Conservation (phyloP, 2,329 filamentous ascomycete genomes). For the Stagonosporopsis cucurbitacearum region DNA sequence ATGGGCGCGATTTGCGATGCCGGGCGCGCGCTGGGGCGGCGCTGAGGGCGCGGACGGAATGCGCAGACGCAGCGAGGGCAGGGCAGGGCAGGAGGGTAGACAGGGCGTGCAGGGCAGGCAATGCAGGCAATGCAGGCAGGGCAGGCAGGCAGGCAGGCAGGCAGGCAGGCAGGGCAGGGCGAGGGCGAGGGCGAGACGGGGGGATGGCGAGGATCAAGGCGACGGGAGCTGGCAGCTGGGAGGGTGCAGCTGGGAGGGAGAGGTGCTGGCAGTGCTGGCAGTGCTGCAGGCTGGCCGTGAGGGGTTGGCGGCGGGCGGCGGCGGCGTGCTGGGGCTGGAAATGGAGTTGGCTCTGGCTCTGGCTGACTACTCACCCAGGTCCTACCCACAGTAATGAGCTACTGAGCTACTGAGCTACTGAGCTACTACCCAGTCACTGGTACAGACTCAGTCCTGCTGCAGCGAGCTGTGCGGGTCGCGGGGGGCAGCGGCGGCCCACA, state of each 20-base stretch:
- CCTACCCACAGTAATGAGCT: no score
- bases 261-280: slow-evolving; percentile 1
- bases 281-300: neutral
- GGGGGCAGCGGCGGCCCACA: slow-evolving; percentile 17
- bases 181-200: neutral
- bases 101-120: neutral
- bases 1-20: neutral
- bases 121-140: neutral
- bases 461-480: neutral
- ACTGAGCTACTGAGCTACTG: no score
- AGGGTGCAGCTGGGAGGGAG: neutral
- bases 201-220: neutral
- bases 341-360: no score
- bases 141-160: no score
- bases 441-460: no score
- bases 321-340: slow-evolving; percentile 15
- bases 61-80: neutral
- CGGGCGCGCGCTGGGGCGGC: neutral
- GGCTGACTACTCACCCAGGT: no score
- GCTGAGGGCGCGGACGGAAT: slow-evolving; percentile 7
- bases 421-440: no score
- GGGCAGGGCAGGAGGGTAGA: neutral
- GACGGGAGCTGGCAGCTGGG: neutral
- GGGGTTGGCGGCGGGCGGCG: slow-evolving; percentile 11
- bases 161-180: neutral